These are phyloP conservation scores for Hordeum marinum DNA, from an alignment of 176 grass and related monocot species.

Conservation along the genomic window DNA sequence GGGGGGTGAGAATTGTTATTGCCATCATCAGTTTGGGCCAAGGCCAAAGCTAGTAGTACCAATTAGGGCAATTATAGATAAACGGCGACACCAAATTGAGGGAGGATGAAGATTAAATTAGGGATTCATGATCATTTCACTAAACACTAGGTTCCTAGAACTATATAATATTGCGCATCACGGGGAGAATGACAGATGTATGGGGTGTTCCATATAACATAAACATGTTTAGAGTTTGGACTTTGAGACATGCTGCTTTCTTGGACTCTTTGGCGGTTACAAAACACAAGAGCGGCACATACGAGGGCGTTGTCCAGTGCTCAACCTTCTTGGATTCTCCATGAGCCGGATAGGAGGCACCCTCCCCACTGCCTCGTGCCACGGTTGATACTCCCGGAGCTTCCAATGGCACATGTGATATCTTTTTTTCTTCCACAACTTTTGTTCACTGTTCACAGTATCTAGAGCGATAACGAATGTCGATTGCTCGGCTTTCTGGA, in stretches of 20 bases:
- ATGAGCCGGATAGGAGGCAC: not conserved
- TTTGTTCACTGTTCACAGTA: constrained; percentile 10
- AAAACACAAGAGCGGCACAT: not conserved
- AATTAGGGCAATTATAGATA: not conserved
- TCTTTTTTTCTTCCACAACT: constrained; percentile 10
- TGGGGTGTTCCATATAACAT: constrained; percentile 12
- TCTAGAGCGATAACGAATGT: constrained; percentile 15
- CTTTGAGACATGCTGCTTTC: not conserved
- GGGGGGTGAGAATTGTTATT: not conserved
- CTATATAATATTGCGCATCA: not conserved
- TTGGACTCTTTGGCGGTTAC: not conserved
- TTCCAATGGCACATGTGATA: not conserved
- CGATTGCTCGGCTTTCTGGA: constrained; percentile 13
- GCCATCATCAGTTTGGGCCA: not conserved
- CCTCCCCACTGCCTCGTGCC: not conserved
- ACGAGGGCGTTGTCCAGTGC: constrained; percentile 1
- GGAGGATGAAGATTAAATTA: constrained; percentile 5
- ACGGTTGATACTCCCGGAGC: constrained; percentile 18
- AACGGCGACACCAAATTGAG: not conserved
- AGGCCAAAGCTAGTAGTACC: not conserved
- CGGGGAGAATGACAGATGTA: not conserved
- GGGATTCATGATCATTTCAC: not conserved
- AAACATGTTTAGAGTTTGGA: not conserved
- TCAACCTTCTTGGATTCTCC: constrained; percentile 9
- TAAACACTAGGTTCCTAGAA: not conserved